A percentile compares a stretch with the other conserved stretches of the same genome.
Evolutionary conservation across 1,139 yeast species (phyloP).

Genomic region (Dujonia santamariae): DNA sequence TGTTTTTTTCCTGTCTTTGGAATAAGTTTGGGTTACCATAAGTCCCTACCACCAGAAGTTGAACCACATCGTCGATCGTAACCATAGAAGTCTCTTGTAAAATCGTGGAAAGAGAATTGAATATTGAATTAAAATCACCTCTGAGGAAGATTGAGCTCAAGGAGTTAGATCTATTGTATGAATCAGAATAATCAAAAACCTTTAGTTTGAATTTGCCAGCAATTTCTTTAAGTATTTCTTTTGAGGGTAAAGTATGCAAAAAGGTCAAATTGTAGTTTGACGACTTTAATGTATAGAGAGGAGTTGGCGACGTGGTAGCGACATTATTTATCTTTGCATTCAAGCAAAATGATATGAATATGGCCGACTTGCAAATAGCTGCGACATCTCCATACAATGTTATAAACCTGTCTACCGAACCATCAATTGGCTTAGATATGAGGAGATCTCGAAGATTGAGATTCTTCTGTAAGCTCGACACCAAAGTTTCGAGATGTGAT

Average conservation of each 20-base stretch:
- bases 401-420: constrained; percentile 27
- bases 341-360: constrained; percentile 21
- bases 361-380: constrained; percentile 20
- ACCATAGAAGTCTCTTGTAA: neutral
- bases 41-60: constrained; percentile 20
- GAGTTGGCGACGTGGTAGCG: constrained; percentile 13
- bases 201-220: constrained; percentile 5
- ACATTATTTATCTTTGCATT: constrained; percentile 25
- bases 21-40: constrained; percentile 26
- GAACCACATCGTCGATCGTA: constrained; percentile 6
- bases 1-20: constrained; percentile 19
- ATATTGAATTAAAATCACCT: constrained; percentile 20
- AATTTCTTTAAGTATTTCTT: constrained; percentile 1
- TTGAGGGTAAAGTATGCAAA: neutral
- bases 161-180: constrained; percentile 11
- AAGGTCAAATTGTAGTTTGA: constrained; percentile 15
- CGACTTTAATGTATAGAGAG: constrained; percentile 30
- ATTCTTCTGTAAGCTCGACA: neutral
- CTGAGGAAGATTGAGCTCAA: constrained; percentile 13
- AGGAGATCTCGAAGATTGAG: constrained; percentile 14
- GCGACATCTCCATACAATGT: constrained; percentile 24
- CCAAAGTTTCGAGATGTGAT: neutral
- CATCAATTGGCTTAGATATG: constrained; percentile 20
- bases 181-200: constrained; percentile 11
- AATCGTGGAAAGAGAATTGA: too few species aligned